These are phyloP conservation scores for Olyra latifolia DNA, from an alignment of 176 grass and related monocot genomes.

Conservation along the genomic window DNA sequence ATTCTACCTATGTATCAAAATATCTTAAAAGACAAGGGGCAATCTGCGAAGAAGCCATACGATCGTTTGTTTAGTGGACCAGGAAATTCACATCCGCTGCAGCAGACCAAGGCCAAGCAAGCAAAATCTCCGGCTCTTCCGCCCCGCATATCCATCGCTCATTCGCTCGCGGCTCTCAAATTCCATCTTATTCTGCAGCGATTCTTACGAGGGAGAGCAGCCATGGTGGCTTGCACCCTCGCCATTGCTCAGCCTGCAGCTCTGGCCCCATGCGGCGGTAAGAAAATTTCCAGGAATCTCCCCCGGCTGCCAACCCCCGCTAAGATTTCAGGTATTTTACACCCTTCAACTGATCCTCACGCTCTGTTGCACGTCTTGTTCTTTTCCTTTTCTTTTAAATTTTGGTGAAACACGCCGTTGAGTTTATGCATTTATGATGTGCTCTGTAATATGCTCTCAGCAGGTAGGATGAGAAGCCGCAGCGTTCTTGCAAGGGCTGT, in stretches of 20 bases:
- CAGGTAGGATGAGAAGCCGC: conserved; percentile 49
- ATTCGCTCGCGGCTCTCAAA: background rate
- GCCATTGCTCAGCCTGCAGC: conserved; percentile 37
- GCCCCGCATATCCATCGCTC: background rate
- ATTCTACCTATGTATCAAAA: too few relatives aligned
- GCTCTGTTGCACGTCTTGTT: background rate
- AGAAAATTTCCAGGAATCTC: conserved; percentile 17
- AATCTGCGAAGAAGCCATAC: conserved; percentile 35
- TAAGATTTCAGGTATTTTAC: conserved; percentile 38
- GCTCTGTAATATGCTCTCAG: background rate
- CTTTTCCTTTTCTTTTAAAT: background rate
- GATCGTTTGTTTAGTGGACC: conserved; percentile 43
- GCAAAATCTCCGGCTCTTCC: background rate
- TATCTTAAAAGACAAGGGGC: background rate
- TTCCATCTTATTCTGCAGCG: background rate
- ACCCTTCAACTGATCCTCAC: too few relatives aligned
- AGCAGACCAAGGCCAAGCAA: background rate
- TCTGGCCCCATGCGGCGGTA: conserved; percentile 16
- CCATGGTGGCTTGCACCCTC: conserved; percentile 48
- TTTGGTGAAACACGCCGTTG: background rate
- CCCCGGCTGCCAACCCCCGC: conserved; percentile 26
- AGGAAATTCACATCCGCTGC: conserved; percentile 27
- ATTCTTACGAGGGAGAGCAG: background rate
- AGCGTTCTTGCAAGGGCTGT: conserved; percentile 48
- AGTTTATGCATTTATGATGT: background rate